Evolutionary conservation across 441 rosid species (phyloP).

Genomic region (Croton laevigatus): DNA sequence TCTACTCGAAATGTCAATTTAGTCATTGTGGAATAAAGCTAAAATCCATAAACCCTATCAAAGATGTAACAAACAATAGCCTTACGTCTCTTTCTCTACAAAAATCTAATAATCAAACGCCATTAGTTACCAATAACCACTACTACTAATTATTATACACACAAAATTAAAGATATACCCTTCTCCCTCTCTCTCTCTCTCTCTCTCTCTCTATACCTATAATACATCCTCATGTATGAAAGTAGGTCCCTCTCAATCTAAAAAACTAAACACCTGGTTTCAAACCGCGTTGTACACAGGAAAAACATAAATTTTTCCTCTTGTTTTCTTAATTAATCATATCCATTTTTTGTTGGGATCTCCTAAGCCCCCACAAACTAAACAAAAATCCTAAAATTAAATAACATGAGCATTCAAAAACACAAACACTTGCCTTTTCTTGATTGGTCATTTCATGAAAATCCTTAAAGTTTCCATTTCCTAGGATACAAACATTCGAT

Average conservation of each 20-base stretch:
- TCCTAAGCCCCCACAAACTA: background rate
- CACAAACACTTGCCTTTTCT: background rate
- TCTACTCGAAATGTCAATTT: too few relatives aligned
- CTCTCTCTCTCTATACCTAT: background rate
- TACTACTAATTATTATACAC: background rate
- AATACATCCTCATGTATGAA: too few relatives aligned
- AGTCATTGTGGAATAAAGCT: background rate
- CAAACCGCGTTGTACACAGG: background rate
- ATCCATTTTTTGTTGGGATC: background rate
- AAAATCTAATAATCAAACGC: too few relatives aligned
- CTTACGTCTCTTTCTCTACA: too few relatives aligned
- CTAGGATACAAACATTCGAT: background rate
- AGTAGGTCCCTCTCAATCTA: background rate
- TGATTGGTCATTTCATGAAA: constrained; percentile 8
- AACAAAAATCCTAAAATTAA: background rate
- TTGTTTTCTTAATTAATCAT: background rate
- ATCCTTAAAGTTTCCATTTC: background rate
- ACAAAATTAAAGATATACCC: background rate
- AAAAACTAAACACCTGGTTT: background rate
- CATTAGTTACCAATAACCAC: too few relatives aligned
- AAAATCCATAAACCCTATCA: background rate
- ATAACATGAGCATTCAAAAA: background rate
- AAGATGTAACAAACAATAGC: too few relatives aligned
- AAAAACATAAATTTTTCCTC: background rate
- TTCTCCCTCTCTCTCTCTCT: background rate